Base-by-base conservation (phyloP, 768 basidiomycete genomes). In the Hygrocybe coccinea region DNA sequence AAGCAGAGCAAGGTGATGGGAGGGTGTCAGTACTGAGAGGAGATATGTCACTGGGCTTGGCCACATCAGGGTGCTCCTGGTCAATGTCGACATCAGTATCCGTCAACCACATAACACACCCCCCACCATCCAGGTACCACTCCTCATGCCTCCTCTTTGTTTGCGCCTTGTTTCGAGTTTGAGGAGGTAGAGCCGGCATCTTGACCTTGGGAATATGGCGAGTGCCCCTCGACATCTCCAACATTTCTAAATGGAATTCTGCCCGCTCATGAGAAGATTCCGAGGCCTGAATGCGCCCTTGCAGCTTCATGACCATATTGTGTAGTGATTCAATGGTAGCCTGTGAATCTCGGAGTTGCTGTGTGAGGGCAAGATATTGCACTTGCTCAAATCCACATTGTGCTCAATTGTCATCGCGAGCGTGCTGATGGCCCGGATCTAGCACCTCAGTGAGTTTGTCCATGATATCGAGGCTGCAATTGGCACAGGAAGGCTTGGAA, bases 301-400 rank as follows among this genome's bases (percentile, higher is more conserved):
- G 29, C 29, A 29, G 29, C 29, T 29, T 29, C 29, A 29, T 29
- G 29, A 29, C 29, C 29, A 8, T 29, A 29, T 29, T 29, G 29
- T 8, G 8, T 29, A 29, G 29, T 29, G 29, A 29, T 24, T 54
- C 52, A 34, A 34, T 44, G 17, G 33, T 45, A 25, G 10, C 19
- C n/a, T 54, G 52, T 9, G 52, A 14, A 35, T 54, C 52, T 12
- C 52, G 22, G 22, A 54, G 22, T 33, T 54, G 52, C 15, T 47
- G 41, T 5, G 52, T 24, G 24, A 44, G 22, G 3, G 52, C 19
- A 21, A 54, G 19, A 29, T 5, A 45, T 24, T 54, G 52, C 6
- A 41, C 17, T 8, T 11, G 12, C 15, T 54, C 15, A 35, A 54
- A 21, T n/a, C 14, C 7, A 11, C 11, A 21, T 15, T 17, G 14